Evolutionary conservation across 2,329 filamentous ascomycete genomes (phyloP), one percentile per base, ranked within the genome.

Genomic region (Botrytis sinoallii): DNA sequence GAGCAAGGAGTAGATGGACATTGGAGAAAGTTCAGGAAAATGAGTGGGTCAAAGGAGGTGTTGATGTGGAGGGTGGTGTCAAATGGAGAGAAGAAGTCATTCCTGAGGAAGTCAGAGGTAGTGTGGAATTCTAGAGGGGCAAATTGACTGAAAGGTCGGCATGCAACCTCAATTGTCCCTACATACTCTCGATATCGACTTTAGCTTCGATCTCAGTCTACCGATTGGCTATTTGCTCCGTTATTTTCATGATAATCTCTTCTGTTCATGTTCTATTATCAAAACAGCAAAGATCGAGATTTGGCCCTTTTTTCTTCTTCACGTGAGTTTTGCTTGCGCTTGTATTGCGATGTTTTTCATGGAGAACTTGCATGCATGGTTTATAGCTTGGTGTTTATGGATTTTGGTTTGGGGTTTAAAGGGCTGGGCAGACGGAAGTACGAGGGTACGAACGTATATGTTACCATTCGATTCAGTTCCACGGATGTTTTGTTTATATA

Each of bases 1-100:
- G 97, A 75, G 93, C 93, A 3, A 90, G 93, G 65, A 93, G 90
- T 74, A 88, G 96, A 69, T 94, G 93, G 89, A 87, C 87, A 14
- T 83, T 98, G 74, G 88, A 91, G 66, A 91, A 93, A 77, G 91
- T 98, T 57, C 89, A 89, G 57, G 87, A 88, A 72, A 86, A 88
- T 74, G 87, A 89, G 25, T 99, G 95, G 94, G 93, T 98, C 4
- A 86, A 85, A 70, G 87, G 87, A 52, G 95, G 91, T 3, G 91
- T 98, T 65, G 81, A 86, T 75, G 88, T 97, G 4, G 87, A 92
- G 5, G 88, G 86, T 9, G 89, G 88, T 1, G 81, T 91, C 55
- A 85, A 83, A 72, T 90, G 90, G 76, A 83, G 87, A 61, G 88
- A 90, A 77, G 88, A 90, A 59, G 76, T 79, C 52, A 72, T 73